Evolutionary conservation across 2,329 filamentous ascomycete species (phyloP), one percentile per base, ranked within the genome.

Genomic region (Hypoxylon sp.): DNA sequence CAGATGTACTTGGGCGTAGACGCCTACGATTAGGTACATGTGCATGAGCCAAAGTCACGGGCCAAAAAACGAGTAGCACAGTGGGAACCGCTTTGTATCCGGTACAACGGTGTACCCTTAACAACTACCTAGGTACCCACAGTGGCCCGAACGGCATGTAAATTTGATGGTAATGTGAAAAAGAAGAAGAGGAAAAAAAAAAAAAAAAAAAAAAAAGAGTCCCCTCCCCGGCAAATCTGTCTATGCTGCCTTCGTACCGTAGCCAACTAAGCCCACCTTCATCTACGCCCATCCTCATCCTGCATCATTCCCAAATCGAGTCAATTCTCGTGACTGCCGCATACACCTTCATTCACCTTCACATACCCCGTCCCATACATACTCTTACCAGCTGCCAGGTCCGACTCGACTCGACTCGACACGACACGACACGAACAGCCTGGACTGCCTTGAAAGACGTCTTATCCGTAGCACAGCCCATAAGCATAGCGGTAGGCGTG

Each of bases 151-250:
- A 27, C 21, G 31, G 45, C 46, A 27, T 43, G 40, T 24, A 33
- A 45, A 45, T 51, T n/a, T 31, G 41, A 47, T 41, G 33, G 23
- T n/a, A 55, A 35, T 48, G 35, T 42, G n/a, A 23, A 21, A 57
- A 58, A 46, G 45, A 41, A 47, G 55, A 58, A 58, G n/a, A n/a
- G n/a, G n/a, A n/a, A n/a, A n/a, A n/a, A n/a, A n/a, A n/a, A n/a
- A n/a, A n/a, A n/a, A n/a, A n/a, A n/a, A n/a, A n/a, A n/a, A n/a
- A n/a, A n/a, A n/a, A n/a, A n/a, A n/a, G n/a, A 46, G 52, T 58
- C 46, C 53, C 57, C 60, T 55, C 57, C 53, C 60, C 52, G 56
- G 56, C 60, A 63, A 63, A 57, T 63, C 52, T 60, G 47, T 41
- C 47, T 41, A 52, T 21, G 42, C 52, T n/a, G n/a, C n/a, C n/a